phyloP scores from a whole-genome alignment of 1,139 yeast genomes.

The Saccharomyces hybrid region DNA sequence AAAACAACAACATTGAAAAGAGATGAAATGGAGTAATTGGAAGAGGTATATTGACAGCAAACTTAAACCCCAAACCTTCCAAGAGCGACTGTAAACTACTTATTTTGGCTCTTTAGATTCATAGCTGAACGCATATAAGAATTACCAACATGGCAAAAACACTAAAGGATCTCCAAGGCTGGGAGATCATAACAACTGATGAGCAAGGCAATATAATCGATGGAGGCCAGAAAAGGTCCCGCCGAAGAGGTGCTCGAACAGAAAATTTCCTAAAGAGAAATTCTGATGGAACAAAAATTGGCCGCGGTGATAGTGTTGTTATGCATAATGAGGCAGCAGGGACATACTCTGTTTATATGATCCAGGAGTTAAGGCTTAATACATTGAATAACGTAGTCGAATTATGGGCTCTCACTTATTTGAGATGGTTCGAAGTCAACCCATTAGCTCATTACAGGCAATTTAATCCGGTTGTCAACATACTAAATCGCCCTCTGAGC shows the following conservation, averaged over 20 bases:
- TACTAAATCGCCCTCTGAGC: neutral
- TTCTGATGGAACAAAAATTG: conserved; percentile 17
- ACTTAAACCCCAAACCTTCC: neutral
- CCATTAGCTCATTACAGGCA: conserved; percentile 15
- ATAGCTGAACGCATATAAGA: too few relatives aligned
- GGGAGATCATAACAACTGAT: conserved; percentile 29
- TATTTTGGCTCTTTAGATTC: too few relatives aligned
- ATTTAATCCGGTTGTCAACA: conserved; percentile 8
- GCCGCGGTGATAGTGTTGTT: conserved; percentile 25
- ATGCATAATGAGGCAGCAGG: conserved; percentile 17
- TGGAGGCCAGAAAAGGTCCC: conserved; percentile 15
- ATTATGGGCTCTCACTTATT: conserved; percentile 26
- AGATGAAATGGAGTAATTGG: neutral
- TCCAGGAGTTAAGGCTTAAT: conserved; percentile 27
- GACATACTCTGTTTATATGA: conserved; percentile 20
- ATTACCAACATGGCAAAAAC: conserved; percentile 19
- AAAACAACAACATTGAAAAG: neutral
- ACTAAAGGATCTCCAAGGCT: conserved; percentile 21
- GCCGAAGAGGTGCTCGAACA: conserved; percentile 19
- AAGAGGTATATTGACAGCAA: neutral
- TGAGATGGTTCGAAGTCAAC: conserved; percentile 25
- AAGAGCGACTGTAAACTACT: neutral
- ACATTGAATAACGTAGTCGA: conserved; percentile 27
- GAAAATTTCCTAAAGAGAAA: conserved; percentile 12
- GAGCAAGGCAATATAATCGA: conserved; percentile 20